Base-by-base conservation (phyloP, 495 filamentous ascomycete species). In the Aspergillus biplanus region DNA sequence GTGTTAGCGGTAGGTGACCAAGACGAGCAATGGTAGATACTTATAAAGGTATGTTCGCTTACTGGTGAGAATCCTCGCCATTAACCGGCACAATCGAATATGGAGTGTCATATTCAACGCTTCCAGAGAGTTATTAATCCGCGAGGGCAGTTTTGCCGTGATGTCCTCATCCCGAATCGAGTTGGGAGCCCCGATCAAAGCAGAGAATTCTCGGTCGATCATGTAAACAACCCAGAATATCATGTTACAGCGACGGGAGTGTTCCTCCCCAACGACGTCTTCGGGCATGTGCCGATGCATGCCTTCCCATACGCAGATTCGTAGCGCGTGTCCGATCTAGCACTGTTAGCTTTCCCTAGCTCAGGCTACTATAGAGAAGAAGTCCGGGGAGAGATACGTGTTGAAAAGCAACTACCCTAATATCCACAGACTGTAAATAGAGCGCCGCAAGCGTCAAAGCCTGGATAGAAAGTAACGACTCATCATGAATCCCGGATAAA, bases 161-260 rank as follows among this genome's bases (percentile, higher is more conserved):
- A 78, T 77, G 53, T 78, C 76, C 37, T 77, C 75, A 47, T 78
- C 75, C 58, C 70, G 60, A 8, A 78, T 72, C 4, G 69, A 71
- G 58, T 71, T 73, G 1, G 76, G 76, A 3, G 73, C 75, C 8
- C 73, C 76, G 16, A 78, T 76, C 2, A 75, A 53, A 33, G 76
- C 71, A 5, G 72, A 70, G 39, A 76, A 74, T 27, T 78, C 73
- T 21, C 76, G 57, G 49, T 78, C 76, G 2, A 78, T 66, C 65
- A 78, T 70, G 21, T 78, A 78, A 5, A 77, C 75, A 4, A 73
- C 73, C 76, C 76, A 78, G 37, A 75, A 78, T n/a, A 73, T 71
- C 7, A 67, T 72, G 42, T 71, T 65, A 54, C 69, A 77, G 33
- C 76, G 70, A 31, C 69, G 59, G 11, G 72, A 72, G 7, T 70